Evolutionary conservation across 306 rosid species (phyloP), one percentile per base, ranked within the genome.

Genomic region (Arachis hypogaea): DNA sequence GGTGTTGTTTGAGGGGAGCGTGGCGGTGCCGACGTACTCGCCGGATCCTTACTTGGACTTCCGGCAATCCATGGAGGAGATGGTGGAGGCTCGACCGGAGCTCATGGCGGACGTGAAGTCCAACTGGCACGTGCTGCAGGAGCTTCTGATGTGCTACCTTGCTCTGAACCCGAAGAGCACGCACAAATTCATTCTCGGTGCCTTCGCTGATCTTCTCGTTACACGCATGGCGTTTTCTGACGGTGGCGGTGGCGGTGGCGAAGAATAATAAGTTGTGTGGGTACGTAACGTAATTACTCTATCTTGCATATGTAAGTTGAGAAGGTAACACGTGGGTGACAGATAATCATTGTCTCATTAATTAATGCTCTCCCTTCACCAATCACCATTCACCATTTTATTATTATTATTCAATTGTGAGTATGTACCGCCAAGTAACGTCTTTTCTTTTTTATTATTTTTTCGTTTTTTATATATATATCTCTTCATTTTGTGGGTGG

Each of bases 51-150:
- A 92, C 64, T n/a, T 51, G 46, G 99, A 95, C 74, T 95, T 95
- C 84, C 89, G 97, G n/a, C 81, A 70, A 16, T 95, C 99, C 42
- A 95, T 95, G 99, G 85, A 92, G 77, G 98, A 95, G 84, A 95
- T 95, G 96, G 88, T 95, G 88, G 99, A 87, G 84, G 95, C 99
- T 73, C 87, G 89, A 36, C 94, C 84, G 5, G 78, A 78, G 73
- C 66, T 75, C 44, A 71, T 66, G 78, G 71, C 45, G 72, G 88
- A 82, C 70, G 86, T 68, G 68, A 70, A 74, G 10, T 82, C 93
- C 0, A 86, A 84, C 18, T 89, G 95, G 98, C 84, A 88, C 14
- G 86, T 79, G 72, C 71, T 94, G 84, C 92, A 90, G 36, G 98
- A 90, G 78, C 96, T 95, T 73, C 94, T 95, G 16, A 67, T 83